phyloP scores from a whole-genome alignment of 768 basidiomycete genomes.

The Leucocoprinus sp. region DNA sequence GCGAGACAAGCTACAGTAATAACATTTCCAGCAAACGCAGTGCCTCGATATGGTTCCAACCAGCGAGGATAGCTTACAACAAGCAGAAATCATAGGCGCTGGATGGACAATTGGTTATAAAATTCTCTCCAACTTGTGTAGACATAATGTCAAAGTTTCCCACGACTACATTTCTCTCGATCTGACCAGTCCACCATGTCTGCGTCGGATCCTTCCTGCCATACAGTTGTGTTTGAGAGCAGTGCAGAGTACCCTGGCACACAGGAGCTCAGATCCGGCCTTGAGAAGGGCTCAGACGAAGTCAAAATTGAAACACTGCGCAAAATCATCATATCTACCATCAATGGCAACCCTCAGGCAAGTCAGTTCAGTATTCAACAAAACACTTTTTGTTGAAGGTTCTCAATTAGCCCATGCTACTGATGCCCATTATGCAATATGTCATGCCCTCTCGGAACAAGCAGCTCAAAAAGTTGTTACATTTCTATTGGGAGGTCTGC shows the following conservation, averaged over 20 bases:
- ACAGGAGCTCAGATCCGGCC: slow-evolving; percentile 68
- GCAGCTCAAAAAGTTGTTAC: slow-evolving; percentile 91
- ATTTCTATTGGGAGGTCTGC: slow-evolving; percentile 97
- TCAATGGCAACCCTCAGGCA: slow-evolving; percentile 92
- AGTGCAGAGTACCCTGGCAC: slow-evolving; percentile 68
- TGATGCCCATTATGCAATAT: slow-evolving; percentile 99
- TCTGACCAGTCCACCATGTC: slow-evolving; percentile 24
- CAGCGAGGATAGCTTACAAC: too few relatives aligned
- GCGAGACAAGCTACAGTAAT: too few relatives aligned
- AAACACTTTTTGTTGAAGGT: background rate
- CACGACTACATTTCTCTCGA: slow-evolving; percentile 9
- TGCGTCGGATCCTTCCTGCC: slow-evolving; percentile 57
- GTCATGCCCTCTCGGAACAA: slow-evolving; percentile 94
- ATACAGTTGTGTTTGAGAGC: slow-evolving; percentile 74
- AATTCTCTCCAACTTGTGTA: too few relatives aligned
- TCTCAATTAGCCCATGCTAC: slow-evolving; percentile 64
- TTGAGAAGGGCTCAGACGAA: slow-evolving; percentile 96
- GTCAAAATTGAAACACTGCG: slow-evolving; percentile 95
- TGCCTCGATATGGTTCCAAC: too few relatives aligned
- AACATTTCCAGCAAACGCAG: too few relatives aligned
- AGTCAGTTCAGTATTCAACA: slow-evolving; percentile 18
- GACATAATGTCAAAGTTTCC: too few relatives aligned
- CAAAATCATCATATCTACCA: slow-evolving; percentile 86
- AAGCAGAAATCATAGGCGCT: too few relatives aligned
- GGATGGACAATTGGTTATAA: too few relatives aligned